phyloP scores from a whole-genome alignment of 257 asterid genomes.

The Thymus mandschuricus region DNA sequence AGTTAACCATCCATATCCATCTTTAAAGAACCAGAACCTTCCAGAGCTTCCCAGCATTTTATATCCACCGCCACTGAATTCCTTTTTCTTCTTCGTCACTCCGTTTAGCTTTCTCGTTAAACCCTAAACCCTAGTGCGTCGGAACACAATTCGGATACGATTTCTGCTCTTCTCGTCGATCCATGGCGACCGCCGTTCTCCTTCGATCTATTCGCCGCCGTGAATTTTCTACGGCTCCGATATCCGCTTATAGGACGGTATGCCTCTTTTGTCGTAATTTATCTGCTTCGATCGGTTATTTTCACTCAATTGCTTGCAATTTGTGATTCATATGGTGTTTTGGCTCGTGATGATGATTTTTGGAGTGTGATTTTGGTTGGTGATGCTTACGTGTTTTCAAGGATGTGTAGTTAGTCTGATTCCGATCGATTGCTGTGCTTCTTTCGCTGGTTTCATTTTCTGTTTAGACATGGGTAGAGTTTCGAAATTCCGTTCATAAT shows the following conservation, averaged over 20 bases:
- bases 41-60: background rate
- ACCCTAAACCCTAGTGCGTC: constrained; percentile 50
- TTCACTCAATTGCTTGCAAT: background rate
- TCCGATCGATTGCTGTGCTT: background rate
- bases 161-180: constrained; percentile 13
- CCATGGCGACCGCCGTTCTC: constrained; percentile 62
- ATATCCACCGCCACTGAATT: background rate
- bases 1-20: too few relatives aligned
- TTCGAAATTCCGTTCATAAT: too few relatives aligned
- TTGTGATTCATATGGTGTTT: background rate
- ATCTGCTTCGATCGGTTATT: background rate
- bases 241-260: constrained; percentile 52
- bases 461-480: background rate
- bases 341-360: background rate
- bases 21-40: background rate
- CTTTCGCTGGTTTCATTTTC: background rate
- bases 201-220: constrained; percentile 73
- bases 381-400: background rate
- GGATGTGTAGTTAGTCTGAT: background rate
- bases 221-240: constrained; percentile 49
- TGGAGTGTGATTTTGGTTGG: background rate
- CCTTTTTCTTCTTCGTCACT: background rate
- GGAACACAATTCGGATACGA: background rate
- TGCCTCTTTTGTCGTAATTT: background rate
- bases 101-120: constrained; percentile 23